phyloP scores from a whole-genome alignment of 73 alveolate species.

The Durusdinium trenchii region DNA sequence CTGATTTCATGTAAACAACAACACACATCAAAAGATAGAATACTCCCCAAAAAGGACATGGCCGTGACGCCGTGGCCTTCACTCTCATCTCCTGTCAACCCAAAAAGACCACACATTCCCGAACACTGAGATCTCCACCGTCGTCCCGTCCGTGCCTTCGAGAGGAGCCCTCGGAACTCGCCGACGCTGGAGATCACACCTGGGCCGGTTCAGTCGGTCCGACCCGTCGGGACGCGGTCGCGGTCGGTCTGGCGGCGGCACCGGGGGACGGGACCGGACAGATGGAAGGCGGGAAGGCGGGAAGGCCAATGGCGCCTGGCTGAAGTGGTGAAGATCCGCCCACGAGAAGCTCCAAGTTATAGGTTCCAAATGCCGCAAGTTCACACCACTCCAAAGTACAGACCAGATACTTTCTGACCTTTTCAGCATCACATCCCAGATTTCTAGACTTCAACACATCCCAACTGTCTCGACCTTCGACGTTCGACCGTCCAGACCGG shows the following conservation, averaged over 20 bases:
- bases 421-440: no score
- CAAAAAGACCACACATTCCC: not conserved
- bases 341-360: not conserved
- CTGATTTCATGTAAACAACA: not conserved
- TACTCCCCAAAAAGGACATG: not conserved
- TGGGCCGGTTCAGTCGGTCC: not conserved
- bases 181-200: not conserved
- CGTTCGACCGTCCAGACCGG: no score
- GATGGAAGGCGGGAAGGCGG: no score
- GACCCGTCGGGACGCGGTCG: not conserved
- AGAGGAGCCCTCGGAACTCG: not conserved
- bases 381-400: not conserved
- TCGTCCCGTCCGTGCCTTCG: not conserved
- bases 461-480: no score
- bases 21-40: not conserved
- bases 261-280: no score
- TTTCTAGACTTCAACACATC: no score
- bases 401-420: not conserved
- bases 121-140: not conserved
- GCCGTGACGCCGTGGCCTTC: not conserved
- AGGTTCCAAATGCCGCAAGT: not conserved
- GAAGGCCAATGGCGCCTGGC: no score
- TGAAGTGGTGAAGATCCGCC: not conserved
- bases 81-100: not conserved
- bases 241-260: no score